A percentile compares a stretch with the other conserved stretches of the same genome.
These are phyloP conservation scores for Aspergillus ibericus DNA, from an alignment of 2,329 filamentous ascomycete genomes.

Conservation along the genomic window DNA sequence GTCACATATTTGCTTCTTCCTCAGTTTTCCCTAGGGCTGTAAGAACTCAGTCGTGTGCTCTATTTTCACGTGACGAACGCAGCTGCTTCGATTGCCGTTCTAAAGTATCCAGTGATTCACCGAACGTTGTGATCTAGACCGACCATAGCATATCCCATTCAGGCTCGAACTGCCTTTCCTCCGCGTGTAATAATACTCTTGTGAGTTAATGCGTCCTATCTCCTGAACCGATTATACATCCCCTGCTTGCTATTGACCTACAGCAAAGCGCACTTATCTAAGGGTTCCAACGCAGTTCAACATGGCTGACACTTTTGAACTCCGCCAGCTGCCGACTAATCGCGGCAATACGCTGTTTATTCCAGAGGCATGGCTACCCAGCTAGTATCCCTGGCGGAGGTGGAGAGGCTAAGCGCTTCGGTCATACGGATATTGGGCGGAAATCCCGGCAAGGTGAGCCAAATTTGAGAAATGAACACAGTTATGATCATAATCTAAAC, in stretches of 20 bases:
- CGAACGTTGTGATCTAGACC: not conserved
- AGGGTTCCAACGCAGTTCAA: not conserved
- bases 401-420: constrained; percentile 73
- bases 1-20: not conserved
- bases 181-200: not conserved
- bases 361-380: constrained; percentile 57
- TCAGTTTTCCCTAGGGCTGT: not conserved
- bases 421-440: constrained; percentile 84
- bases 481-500: not conserved
- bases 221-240: not conserved
- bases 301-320: not conserved
- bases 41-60: not conserved
- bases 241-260: not conserved
- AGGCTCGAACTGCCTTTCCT: not conserved
- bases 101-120: not conserved
- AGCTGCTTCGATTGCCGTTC: not conserved
- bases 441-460: constrained; percentile 76
- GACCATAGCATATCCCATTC: not conserved
- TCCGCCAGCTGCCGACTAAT: not conserved
- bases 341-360: not conserved
- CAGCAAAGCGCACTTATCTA: not conserved
- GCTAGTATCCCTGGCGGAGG: constrained; percentile 66
- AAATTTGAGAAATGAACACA: not conserved
- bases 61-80: not conserved
- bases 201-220: not conserved